These are phyloP conservation scores for Botrytis sinoallii DNA, from an alignment of 2,329 filamentous ascomycete species.

Conservation along the genomic window DNA sequence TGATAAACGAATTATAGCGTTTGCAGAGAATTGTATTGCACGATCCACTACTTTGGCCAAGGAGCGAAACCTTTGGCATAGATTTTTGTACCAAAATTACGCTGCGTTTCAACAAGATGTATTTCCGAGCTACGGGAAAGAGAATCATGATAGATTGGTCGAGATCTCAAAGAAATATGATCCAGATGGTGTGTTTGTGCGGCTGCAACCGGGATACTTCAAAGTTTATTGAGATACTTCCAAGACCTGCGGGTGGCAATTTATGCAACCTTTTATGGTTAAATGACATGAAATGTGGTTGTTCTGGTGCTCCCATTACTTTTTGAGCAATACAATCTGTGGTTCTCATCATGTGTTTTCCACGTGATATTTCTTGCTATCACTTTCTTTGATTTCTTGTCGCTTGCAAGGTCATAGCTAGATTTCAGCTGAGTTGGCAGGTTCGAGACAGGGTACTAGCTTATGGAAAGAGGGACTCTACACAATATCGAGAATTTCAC, in stretches of 20 bases:
- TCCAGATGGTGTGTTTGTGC: constrained; percentile 32
- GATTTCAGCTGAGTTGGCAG: neutral
- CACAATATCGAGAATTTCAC: neutral
- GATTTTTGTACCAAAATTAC: constrained; percentile 44
- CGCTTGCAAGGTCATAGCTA: neutral
- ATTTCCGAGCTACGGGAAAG: constrained; percentile 39
- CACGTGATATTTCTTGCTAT: neutral
- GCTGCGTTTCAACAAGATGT: constrained; percentile 39
- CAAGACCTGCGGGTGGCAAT: neutral
- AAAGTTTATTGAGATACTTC: constrained; percentile 35
- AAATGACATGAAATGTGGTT: neutral
- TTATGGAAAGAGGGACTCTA: neutral
- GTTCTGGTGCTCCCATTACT: neutral
- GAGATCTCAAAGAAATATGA: constrained; percentile 33
- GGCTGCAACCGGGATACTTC: constrained; percentile 42
- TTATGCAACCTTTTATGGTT: neutral
- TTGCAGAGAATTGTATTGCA: constrained; percentile 33
- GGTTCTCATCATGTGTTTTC: neutral
- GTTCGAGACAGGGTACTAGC: neutral
- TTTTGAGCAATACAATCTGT: neutral
- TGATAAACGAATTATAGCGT: constrained; percentile 38
- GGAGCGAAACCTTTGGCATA: constrained; percentile 38
- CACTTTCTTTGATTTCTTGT: neutral
- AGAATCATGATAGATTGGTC: constrained; percentile 36
- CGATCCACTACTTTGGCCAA: constrained; percentile 35